Conservation (phyloP, 2,329 filamentous ascomycete species). For the Lasiodiplodia hormozganensis region DNA sequence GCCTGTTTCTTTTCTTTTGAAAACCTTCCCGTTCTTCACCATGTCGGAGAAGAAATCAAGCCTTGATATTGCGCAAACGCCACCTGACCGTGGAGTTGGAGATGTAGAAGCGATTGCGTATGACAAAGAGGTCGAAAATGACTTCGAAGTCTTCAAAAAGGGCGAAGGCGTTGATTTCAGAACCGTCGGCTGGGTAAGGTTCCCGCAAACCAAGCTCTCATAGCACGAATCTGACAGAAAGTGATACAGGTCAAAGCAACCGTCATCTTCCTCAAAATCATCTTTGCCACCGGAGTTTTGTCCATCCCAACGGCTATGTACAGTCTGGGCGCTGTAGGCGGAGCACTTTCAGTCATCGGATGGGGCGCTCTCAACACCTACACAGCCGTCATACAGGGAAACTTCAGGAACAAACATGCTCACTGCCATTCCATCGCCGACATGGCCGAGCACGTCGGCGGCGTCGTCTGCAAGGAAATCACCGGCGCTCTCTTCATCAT, state of each 20-base stretch:
- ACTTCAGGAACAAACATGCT: conserved; percentile 60
- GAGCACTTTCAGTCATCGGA: conserved; percentile 55
- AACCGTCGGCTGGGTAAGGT: conserved; percentile 58
- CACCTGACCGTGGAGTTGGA: conserved; percentile 28
- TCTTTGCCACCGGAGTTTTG: conserved; percentile 59
- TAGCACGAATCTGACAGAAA: neutral
- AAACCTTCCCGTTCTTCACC: neutral
- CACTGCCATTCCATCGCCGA: conserved; percentile 63
- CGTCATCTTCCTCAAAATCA: conserved; percentile 37
- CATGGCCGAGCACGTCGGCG: conserved; percentile 65
- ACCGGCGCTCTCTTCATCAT: conserved; percentile 64
- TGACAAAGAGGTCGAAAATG: conserved; percentile 33
- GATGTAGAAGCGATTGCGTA: conserved; percentile 30
- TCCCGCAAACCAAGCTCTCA: too few relatives aligned
- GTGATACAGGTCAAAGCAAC: conserved; percentile 19
- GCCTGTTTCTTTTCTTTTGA: neutral
- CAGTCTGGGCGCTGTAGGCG: conserved; percentile 56
- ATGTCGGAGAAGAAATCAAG: conserved; percentile 30
- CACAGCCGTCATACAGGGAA: conserved; percentile 56
- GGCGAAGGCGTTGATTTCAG: conserved; percentile 60
- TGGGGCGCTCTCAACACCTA: conserved; percentile 59
- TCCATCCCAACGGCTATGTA: conserved; percentile 59
- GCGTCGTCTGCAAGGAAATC: conserved; percentile 59
- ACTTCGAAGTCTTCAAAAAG: conserved; percentile 59
- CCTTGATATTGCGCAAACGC: conserved; percentile 26